Evolutionary conservation across 1,139 yeast genomes (phyloP).

Genomic region (Pichia sp.): DNA sequence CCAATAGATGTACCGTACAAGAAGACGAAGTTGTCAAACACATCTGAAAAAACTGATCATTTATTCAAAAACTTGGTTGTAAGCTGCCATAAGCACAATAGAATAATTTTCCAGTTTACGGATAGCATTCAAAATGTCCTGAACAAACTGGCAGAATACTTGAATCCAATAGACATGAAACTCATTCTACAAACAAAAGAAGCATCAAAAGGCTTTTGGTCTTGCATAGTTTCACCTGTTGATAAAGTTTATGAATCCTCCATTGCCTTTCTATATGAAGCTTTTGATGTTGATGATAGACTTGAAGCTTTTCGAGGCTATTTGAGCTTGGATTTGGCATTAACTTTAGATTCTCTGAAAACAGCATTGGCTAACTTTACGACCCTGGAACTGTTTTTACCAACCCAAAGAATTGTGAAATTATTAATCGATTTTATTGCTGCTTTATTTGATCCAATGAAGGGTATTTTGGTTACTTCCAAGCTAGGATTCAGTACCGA

Average conservation of each 20-base stretch:
- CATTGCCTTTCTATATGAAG: constrained; percentile 63
- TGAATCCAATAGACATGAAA: constrained; percentile 38
- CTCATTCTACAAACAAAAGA: constrained; percentile 29
- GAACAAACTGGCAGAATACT: constrained; percentile 19
- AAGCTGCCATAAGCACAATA: constrained; percentile 21
- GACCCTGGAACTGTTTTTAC: constrained; percentile 28
- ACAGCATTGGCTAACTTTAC: constrained; percentile 12
- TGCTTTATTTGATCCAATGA: constrained; percentile 58
- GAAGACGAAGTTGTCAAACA: constrained; percentile 12
- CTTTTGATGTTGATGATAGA: constrained; percentile 67
- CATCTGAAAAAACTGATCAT: constrained; percentile 12
- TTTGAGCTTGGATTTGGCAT: constrained; percentile 33
- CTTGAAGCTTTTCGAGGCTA: constrained; percentile 55
- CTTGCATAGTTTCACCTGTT: constrained; percentile 55
- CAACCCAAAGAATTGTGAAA: constrained; percentile 56
- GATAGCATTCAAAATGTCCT: constrained; percentile 15
- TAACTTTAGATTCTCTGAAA: constrained; percentile 15
- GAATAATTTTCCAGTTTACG: constrained; percentile 14
- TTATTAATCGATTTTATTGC: constrained; percentile 66
- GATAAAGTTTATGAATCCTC: constrained; percentile 53
- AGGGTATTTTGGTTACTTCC: constrained; percentile 37
- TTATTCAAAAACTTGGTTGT: constrained; percentile 14
- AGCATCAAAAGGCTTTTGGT: constrained; percentile 54
- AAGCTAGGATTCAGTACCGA: constrained; percentile 18
- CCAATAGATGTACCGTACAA: constrained; percentile 23